Percentiles rank a stretch among this genome's conserved stretches.
Evolutionary conservation across 2,329 filamentous ascomycete genomes (phyloP).

Genomic region (Fusarium cicatricum): DNA sequence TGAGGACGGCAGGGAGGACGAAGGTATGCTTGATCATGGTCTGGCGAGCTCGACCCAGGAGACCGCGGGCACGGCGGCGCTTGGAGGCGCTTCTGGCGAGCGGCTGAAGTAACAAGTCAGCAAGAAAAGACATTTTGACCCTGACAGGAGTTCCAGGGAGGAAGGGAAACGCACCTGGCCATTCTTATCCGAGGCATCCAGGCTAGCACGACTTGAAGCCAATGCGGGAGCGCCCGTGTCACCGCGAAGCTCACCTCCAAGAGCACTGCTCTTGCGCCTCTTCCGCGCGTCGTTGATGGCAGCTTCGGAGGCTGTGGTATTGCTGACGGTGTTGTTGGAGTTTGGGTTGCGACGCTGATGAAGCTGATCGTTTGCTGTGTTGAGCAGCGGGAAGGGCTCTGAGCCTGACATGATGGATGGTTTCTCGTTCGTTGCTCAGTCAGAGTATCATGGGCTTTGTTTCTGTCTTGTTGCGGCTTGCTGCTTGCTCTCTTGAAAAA

Average conservation of each 20-base stretch:
- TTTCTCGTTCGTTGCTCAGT: not conserved
- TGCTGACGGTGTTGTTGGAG: conserved; percentile 41
- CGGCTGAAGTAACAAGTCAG: conserved; percentile 29
- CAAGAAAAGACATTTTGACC: not conserved
- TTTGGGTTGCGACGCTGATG: conserved; percentile 47
- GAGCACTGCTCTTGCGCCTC: conserved; percentile 64
- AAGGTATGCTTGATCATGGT: conserved; percentile 68
- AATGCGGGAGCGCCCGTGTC: conserved; percentile 65
- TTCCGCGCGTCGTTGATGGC: conserved; percentile 53
- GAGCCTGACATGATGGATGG: conserved; percentile 51
- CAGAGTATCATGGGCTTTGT: not conserved
- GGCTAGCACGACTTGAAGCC: conserved; percentile 60
- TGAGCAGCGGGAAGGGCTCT: conserved; percentile 66
- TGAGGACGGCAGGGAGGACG: conserved; percentile 72
- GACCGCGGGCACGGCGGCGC: conserved; percentile 63
- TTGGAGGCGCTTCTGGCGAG: conserved; percentile 57
- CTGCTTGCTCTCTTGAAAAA: not conserved
- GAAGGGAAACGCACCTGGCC: conserved; percentile 22
- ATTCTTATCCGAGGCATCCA: conserved; percentile 42
- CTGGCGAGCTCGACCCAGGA: conserved; percentile 58
- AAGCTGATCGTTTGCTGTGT: conserved; percentile 59
- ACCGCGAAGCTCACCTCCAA: conserved; percentile 62
- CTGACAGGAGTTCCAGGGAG: not conserved
- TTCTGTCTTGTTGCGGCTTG: conserved; percentile 1
- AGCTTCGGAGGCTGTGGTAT: conserved; percentile 36